Percentiles rank a stretch among this genome's conserved stretches.
Conservation (phyloP, 805 yeast species). For the Metschnikowia henanensis region DNA sequence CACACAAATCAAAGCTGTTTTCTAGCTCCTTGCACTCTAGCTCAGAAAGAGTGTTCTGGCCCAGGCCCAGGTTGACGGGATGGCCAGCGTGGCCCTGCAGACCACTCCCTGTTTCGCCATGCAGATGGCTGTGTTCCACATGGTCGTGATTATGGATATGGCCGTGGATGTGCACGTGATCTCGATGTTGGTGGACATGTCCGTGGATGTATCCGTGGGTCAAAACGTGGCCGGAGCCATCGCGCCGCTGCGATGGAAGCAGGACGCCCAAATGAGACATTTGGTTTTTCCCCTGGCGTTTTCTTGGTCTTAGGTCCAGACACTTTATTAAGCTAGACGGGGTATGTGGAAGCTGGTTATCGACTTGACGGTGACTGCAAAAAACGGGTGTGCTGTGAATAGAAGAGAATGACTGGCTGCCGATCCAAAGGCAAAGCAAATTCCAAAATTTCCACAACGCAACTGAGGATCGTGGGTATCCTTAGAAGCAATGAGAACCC, state of each 20-base stretch:
- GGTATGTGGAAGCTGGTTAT: background rate
- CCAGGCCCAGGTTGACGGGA: background rate
- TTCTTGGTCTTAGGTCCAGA: too few species aligned
- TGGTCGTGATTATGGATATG: conserved; percentile 57
- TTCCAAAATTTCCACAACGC: too few species aligned
- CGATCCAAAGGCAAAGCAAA: too few species aligned
- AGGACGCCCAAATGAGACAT: conserved; percentile 2
- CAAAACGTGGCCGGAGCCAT: conserved; percentile 14
- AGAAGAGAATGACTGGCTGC: too few species aligned
- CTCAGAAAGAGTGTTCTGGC: conserved; percentile 1
- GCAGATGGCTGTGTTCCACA: conserved; percentile 11
- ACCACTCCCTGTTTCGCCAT: too few species aligned
- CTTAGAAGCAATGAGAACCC: too few species aligned
- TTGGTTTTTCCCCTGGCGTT: background rate
- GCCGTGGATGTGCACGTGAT: conserved; percentile 67
- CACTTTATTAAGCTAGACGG: background rate
- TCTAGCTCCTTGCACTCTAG: conserved; percentile 31
- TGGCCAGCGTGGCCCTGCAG: conserved; percentile 1
- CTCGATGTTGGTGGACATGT: conserved; percentile 61
- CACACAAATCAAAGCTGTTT: conserved; percentile 29
- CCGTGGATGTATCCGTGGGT: conserved; percentile 65
- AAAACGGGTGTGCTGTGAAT: too few species aligned
- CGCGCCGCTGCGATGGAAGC: conserved; percentile 8
- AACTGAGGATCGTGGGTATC: too few species aligned
- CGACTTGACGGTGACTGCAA: too few species aligned